These are phyloP conservation scores for Cymbomonas tetramitiformis DNA, from an alignment of 139 green algal genomes.

Conservation along the genomic window DNA sequence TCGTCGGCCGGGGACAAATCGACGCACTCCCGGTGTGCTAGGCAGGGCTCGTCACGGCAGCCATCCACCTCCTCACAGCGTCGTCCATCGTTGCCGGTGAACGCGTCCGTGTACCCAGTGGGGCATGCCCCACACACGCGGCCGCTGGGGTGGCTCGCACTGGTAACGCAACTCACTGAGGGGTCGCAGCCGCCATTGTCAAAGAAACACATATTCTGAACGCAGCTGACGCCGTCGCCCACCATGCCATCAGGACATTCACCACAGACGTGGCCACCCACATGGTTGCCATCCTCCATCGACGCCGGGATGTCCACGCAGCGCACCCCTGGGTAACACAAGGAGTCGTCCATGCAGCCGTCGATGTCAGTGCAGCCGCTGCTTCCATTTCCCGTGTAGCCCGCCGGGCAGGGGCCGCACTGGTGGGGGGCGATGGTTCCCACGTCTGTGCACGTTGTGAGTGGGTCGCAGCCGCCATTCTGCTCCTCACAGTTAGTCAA, in stretches of 20 bases:
- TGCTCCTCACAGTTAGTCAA: neutral
- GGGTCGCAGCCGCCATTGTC: neutral
- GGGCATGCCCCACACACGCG: neutral
- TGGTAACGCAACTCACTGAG: neutral
- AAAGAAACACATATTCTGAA: neutral
- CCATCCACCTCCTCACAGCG: no score
- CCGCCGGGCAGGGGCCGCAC: neutral
- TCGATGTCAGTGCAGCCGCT: constrained; percentile 4
- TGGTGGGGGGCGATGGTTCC: neutral
- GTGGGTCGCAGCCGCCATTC: constrained; percentile 12
- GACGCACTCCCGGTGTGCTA: no score
- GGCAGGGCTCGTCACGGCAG: no score
- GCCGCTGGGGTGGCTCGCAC: neutral
- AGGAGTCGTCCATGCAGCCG: neutral
- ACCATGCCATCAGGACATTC: neutral
- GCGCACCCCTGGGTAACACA: neutral
- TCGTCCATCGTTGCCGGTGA: no score
- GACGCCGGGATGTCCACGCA: constrained; percentile 2
- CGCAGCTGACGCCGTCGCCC: neutral
- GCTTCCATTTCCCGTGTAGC: neutral
- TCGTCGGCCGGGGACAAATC: no score
- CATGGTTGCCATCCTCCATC: no score
- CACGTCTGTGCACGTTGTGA: neutral
- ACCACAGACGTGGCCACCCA: neutral
- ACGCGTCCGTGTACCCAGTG: no score